Evolutionary conservation across 129 eudicot genomes (phyloP).

Genomic region (Scalesia atractyloides): DNA sequence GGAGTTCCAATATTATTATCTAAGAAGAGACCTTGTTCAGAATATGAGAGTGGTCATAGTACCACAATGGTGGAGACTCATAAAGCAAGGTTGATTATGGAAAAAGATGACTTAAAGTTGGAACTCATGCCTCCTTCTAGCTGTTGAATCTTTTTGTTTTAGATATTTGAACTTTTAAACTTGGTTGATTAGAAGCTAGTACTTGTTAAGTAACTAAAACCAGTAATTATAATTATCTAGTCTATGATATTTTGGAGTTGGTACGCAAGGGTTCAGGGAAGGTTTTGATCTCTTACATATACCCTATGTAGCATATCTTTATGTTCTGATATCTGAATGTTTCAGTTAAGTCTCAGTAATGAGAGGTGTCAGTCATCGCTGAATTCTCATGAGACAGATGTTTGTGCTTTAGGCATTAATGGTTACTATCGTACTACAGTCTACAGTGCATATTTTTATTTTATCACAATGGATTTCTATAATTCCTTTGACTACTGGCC

Average conservation of each 20-base stretch:
- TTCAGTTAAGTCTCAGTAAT: slow-evolving; percentile 53
- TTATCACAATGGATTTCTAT: neutral
- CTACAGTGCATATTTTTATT: neutral
- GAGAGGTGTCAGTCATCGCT: slow-evolving; percentile 28
- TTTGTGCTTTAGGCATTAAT: slow-evolving; percentile 17
- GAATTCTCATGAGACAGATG: slow-evolving; percentile 31
- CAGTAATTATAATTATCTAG: neutral
- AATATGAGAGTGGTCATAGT: slow-evolving; percentile 23
- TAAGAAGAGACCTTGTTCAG: slow-evolving; percentile 76
- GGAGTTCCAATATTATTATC: slow-evolving; percentile 71
- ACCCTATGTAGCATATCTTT: slow-evolving; percentile 26
- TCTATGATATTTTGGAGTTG: neutral
- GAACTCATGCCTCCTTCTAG: slow-evolving; percentile 93
- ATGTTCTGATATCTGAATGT: slow-evolving; percentile 41
- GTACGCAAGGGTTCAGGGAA: slow-evolving; percentile 28
- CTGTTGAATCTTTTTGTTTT: slow-evolving; percentile 25
- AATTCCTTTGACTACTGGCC: too few species aligned
- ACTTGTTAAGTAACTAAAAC: slow-evolving; percentile 13
- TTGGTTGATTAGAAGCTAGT: slow-evolving; percentile 13
- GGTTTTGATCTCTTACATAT: neutral
- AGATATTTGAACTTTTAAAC: slow-evolving; percentile 1
- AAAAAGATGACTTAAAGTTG: slow-evolving; percentile 78
- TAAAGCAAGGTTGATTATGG: slow-evolving; percentile 73
- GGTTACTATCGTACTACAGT: slow-evolving; percentile 1
- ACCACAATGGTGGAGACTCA: slow-evolving; percentile 39